These are phyloP conservation scores for Limnanthes douglasii DNA, from an alignment of 345 rosid species.

Conservation along the genomic window DNA sequence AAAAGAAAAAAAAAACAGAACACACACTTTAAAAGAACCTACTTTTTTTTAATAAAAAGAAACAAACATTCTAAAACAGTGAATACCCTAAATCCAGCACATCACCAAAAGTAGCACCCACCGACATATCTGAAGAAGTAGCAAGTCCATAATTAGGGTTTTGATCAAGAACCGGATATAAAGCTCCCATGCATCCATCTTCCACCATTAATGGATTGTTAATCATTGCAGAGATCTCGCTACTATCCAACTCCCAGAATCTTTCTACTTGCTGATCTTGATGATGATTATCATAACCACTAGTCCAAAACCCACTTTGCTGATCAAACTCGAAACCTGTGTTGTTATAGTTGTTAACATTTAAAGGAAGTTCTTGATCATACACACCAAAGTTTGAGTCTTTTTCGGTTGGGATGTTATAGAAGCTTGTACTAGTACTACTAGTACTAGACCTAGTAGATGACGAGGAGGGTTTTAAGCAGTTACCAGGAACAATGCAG, in stretches of 20 bases:
- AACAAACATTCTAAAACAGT: no score
- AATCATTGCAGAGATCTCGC: slow-evolving; percentile 46
- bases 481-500: slow-evolving; percentile 86
- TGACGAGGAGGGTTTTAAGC: slow-evolving; percentile 60
- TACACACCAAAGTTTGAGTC: no score
- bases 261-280: slow-evolving; percentile 17
- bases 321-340: no score
- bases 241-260: slow-evolving; percentile 30
- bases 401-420: no score
- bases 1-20: no score
- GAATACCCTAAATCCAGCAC: slow-evolving; percentile 28
- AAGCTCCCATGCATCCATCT: slow-evolving; percentile 21
- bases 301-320: slow-evolving; percentile 12
- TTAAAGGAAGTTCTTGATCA: no score
- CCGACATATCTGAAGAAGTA: slow-evolving; percentile 12
- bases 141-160: slow-evolving; percentile 8
- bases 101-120: slow-evolving; percentile 22
- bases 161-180: slow-evolving; percentile 9
- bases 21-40: no score
- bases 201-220: slow-evolving; percentile 20
- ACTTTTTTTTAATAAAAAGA: no score
- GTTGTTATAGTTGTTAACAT: no score
- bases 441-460: slow-evolving; percentile 9
- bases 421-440: no score
- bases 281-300: no score